Evolutionary conservation across 2,329 filamentous ascomycete genomes (phyloP), one percentile per base, ranked within the genome.

Genomic region (Chrysoporthe austroafricana): DNA sequence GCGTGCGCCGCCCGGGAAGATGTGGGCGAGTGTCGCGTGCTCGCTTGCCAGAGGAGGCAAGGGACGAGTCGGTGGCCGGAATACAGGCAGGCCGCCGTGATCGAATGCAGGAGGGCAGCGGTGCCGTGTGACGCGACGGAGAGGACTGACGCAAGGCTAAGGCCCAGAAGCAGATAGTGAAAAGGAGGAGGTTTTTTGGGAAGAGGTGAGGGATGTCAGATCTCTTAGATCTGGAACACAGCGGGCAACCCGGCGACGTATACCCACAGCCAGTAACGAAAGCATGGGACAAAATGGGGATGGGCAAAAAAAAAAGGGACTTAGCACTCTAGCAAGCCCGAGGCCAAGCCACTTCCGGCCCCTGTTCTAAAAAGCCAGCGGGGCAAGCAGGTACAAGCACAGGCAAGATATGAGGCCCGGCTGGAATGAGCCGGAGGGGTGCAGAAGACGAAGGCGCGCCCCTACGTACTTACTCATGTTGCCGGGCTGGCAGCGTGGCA

Each of bases 171-270:
- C 8, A 60, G 39, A 42, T 34, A 21, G 39, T 11, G 34, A 32
- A 46, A 48, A 36, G 59, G 26, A 61, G 43, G 36, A 60, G n/a
- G 39, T 7, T 32, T 60, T 21, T 58, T n/a, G 26, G 21, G 57
- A 48, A 32, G 21, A 46, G 42, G 43, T 43, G 59, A 61, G 59
- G 48, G 32, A 46, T 46, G 59, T 46, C 43, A 34, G 42, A 46
- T 34, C 42, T 44, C 4, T 0, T 26, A 48, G 43, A 61, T 44
- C 42, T 26, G 39, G 39, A 44, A 16, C 16, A 42, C 36, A 60
- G 57, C 39, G 57, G 36, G 39, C 56, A 34, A 58, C 56, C 56
- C n/a, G 32, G 54, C 54, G 56, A 58, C 39, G 34, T 4, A 54
- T 13, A 54, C 26, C 21, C 50, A 34, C 21, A 2, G 21, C 48